Percentiles rank a stretch among this genome's conserved stretches.
These are phyloP conservation scores for Rhynchosporium secalis DNA, from an alignment of 2,329 filamentous ascomycete genomes.

Conservation along the genomic window DNA sequence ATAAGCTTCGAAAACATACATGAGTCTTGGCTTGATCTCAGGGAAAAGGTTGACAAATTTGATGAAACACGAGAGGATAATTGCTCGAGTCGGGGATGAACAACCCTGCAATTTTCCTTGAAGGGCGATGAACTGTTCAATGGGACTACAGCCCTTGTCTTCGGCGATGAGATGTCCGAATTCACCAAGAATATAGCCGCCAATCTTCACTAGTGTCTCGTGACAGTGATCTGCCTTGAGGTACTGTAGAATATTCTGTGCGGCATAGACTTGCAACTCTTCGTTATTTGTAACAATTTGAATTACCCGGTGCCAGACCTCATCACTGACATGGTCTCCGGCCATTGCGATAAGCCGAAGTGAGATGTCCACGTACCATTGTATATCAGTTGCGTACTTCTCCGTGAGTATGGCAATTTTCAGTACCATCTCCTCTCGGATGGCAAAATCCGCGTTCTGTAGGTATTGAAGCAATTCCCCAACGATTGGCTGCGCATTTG, in stretches of 20 bases:
- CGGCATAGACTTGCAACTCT: conserved; percentile 93
- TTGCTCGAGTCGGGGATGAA: conserved; percentile 85
- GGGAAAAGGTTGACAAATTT: conserved; percentile 99
- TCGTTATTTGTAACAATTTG: conserved; percentile 99
- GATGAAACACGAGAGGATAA: conserved; percentile 92
- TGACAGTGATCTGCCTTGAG: conserved; percentile 92
- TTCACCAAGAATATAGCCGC: conserved; percentile 91
- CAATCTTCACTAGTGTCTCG: conserved; percentile 97
- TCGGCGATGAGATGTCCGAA: conserved; percentile 97
- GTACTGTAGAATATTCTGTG: conserved; percentile 89
- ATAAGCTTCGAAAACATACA: conserved; percentile 88
- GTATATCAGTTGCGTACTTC: conserved; percentile 96
- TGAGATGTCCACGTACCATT: conserved; percentile 99
- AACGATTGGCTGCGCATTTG: conserved; percentile 92
- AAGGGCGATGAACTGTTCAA: conserved; percentile 93
- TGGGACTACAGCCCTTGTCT: conserved; percentile 86
- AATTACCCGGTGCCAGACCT: conserved; percentile 98
- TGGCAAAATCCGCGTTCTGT: conserved; percentile 95
- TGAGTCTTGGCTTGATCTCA: conserved; percentile 93
- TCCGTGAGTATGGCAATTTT: conserved; percentile 98
- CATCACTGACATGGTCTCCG: conserved; percentile 96
- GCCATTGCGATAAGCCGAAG: conserved; percentile 93
- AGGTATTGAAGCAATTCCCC: conserved; percentile 91
- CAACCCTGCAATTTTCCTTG: conserved; percentile 87
- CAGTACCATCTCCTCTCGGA: conserved; percentile 97